A percentile compares a stretch with the other conserved stretches of the same genome.
Evolutionary conservation across 2,329 filamentous ascomycete species (phyloP).

Genomic region (Conoideocrella luteorostrata): DNA sequence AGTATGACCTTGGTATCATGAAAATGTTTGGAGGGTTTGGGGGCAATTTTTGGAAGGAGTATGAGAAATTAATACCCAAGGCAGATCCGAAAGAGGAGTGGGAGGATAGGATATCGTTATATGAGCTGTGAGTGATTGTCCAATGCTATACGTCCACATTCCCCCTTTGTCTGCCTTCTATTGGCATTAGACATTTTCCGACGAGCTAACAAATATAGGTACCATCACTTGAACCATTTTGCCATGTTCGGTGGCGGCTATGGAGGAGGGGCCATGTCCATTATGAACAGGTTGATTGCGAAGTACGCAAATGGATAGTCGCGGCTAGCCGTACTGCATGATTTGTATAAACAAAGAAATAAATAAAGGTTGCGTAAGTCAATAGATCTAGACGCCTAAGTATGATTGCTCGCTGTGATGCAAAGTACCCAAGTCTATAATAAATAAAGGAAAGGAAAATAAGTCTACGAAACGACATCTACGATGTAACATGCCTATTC

Average conservation of each 20-base stretch:
- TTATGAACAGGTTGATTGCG: constrained; percentile 66
- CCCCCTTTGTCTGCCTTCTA: neutral
- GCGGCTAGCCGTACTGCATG: neutral
- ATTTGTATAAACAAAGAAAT: constrained; percentile 8
- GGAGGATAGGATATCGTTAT: constrained; percentile 73
- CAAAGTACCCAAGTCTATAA: constrained; percentile 9
- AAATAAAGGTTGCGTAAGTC: constrained; percentile 6
- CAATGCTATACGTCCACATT: neutral
- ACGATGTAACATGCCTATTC: neutral
- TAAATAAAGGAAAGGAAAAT: neutral
- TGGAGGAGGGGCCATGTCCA: constrained; percentile 65
- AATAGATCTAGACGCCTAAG: constrained; percentile 18
- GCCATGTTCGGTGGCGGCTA: constrained; percentile 80
- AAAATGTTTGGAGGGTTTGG: constrained; percentile 91
- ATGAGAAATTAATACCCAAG: constrained; percentile 67
- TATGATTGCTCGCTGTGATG: constrained; percentile 12
- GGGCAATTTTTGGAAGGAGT: constrained; percentile 65
- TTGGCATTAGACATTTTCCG: neutral
- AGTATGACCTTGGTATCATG: constrained; percentile 94
- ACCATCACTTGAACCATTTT: constrained; percentile 87
- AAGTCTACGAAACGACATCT: neutral
- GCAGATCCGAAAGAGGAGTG: constrained; percentile 77
- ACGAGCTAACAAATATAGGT: constrained; percentile 40
- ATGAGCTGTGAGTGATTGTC: constrained; percentile 62
- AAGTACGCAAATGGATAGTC: constrained; percentile 54